These are phyloP conservation scores for Fusarium falciforme DNA, from an alignment of 2,329 filamentous ascomycete species.

Conservation along the genomic window DNA sequence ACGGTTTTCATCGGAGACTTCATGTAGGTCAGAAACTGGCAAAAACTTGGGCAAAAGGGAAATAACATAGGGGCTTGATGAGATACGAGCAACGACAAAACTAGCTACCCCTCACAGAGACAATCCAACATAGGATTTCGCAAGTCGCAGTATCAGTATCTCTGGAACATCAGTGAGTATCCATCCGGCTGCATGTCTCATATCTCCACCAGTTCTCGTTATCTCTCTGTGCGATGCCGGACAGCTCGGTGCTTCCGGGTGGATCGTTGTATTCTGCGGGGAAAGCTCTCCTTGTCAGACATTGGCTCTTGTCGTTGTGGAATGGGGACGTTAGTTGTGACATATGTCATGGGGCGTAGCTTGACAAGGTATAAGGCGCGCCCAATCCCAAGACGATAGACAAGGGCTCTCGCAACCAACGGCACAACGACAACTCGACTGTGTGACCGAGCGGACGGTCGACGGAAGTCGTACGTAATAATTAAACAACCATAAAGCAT, in stretches of 20 bases:
- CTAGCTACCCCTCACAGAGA: not conserved
- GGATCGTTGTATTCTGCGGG: not conserved
- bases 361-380: slow-evolving; percentile 35
- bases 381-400: not conserved
- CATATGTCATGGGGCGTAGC: slow-evolving; percentile 23
- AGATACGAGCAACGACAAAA: not conserved
- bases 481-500: slow-evolving; percentile 3
- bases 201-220: slow-evolving; percentile 4
- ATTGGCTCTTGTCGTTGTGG: not conserved
- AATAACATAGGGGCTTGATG: not conserved
- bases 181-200: not conserved
- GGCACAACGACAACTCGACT: not conserved
- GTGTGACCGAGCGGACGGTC: not conserved
- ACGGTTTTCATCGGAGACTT: not conserved
- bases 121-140: not conserved
- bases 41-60: not conserved
- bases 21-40: not conserved
- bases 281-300: not conserved
- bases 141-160: not conserved
- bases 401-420: not conserved
- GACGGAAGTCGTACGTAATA: slow-evolving; percentile 25
- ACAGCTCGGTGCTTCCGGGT: not conserved
- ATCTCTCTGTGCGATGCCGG: slow-evolving; percentile 7
- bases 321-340: not conserved
- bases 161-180: not conserved